These are phyloP conservation scores for Wilcoxina mikolae DNA, from an alignment of 495 filamentous ascomycete species.

Conservation along the genomic window DNA sequence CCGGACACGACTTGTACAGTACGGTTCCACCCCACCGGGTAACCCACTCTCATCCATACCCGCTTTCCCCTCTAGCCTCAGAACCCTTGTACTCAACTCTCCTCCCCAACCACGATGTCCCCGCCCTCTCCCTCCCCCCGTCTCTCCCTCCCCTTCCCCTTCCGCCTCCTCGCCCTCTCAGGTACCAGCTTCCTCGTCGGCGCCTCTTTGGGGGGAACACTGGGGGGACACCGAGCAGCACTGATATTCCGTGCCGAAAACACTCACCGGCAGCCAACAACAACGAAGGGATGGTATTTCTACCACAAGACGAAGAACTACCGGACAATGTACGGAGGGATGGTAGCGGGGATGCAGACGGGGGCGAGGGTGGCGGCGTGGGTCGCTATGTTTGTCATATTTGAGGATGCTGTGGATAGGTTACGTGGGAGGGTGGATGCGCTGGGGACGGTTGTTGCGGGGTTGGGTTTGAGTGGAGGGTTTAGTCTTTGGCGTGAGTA, in stretches of 20 bases:
- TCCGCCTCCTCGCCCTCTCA: conserved; percentile 50
- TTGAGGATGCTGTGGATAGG: conserved; percentile 74
- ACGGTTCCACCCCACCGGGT: too few species aligned
- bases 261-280: conserved; percentile 71
- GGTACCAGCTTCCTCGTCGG: conserved; percentile 49
- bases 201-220: conserved; percentile 49
- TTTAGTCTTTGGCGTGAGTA: conserved; percentile 75
- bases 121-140: conserved; percentile 36
- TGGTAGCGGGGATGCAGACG: conserved; percentile 62
- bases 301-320: conserved; percentile 99
- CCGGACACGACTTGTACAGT: too few species aligned
- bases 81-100: not conserved
- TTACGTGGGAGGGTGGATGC: conserved; percentile 57
- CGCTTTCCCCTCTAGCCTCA: not conserved
- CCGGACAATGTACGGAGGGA: conserved; percentile 53
- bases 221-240: conserved; percentile 56
- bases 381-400: conserved; percentile 51
- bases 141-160: conserved; percentile 46
- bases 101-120: not conserved
- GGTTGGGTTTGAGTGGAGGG: conserved; percentile 62
- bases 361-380: conserved; percentile 53
- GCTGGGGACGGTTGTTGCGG: conserved; percentile 61
- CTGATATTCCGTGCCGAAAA: conserved; percentile 88
- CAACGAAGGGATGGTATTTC: conserved; percentile 79
- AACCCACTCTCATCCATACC: too few species aligned